Base-by-base conservation (phyloP, 2,329 filamentous ascomycete genomes). In the Ophiostoma sp. region DNA sequence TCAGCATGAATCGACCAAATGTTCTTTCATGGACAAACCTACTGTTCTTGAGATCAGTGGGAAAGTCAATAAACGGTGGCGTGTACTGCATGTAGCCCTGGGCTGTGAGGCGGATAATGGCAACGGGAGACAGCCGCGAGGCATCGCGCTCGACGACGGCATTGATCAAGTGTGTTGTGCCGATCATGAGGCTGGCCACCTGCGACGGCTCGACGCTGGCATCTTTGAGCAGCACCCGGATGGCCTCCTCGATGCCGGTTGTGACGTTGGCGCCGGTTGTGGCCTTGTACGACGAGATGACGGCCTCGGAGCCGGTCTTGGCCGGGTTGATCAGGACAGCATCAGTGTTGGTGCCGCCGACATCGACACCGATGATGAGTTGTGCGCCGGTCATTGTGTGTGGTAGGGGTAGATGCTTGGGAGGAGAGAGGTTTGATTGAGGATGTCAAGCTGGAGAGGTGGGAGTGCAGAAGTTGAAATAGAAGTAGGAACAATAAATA, bases 31-130 rank as follows among this genome's bases (percentile, higher is more conserved):
- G n/a, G 20, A 4, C 75, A 0, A 84, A 84, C 8, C 85, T 82
- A 74, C 85, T 81, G 62, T 87, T 77, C 72, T 81, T 79, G 68
- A 86, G 75, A 5, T 79, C 79, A 0, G 77, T 73, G 13, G 83
- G 84, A 75, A 70, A 71, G 77, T 80, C 8, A 79, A 82, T 44
- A 75, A 80, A 65, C 76, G 80, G 54, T 8, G 83, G 83, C 7
- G 83, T 80, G 70, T 85, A 80, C 77, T 79, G 67, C 68, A 74
- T 57, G 68, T 74, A 75, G 11, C 72, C 71, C 31, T 76, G 73
- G 10, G 62, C 83, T 36, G 76, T 77, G 15, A 79, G 75, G n/a
- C 78, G 76, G 31, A 79, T 70, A 23, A 79, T 75, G 10, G 77
- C 78, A 17, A 79, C 78, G 31, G 72, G 73, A 8, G 73, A 73